phyloP scores from a whole-genome alignment of 805 yeast genomes.

The Candida michaelii region DNA sequence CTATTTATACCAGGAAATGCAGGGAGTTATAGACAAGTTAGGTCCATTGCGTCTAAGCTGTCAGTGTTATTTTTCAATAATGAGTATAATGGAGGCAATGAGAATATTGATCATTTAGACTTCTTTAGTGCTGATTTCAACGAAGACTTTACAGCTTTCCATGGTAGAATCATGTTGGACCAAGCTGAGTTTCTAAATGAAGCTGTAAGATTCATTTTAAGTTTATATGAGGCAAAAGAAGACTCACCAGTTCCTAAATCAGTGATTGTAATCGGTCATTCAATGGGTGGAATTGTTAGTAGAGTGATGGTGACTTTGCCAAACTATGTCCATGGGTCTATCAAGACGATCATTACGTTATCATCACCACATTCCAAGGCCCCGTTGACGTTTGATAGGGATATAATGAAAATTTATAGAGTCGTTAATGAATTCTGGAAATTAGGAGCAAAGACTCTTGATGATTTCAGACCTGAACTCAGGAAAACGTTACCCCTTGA shows the following conservation, averaged over 20 bases:
- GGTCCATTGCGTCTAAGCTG: conserved; percentile 87
- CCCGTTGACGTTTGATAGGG: conserved; percentile 92
- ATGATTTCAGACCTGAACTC: conserved; percentile 19
- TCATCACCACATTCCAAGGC: conserved; percentile 92
- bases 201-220: conserved; percentile 74
- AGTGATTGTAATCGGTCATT: conserved; percentile 82
- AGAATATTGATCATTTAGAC: conserved; percentile 56
- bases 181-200: conserved; percentile 93
- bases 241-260: conserved; percentile 51
- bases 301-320: conserved; percentile 79
- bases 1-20: conserved; percentile 97
- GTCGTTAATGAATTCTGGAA: conserved; percentile 81
- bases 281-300: conserved; percentile 97
- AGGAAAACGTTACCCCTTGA: neutral
- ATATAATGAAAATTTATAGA: conserved; percentile 70
- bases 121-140: conserved; percentile 92
- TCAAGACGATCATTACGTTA: conserved; percentile 80
- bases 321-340: conserved; percentile 67
- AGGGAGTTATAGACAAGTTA: conserved; percentile 84
- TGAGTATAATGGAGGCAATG: conserved; percentile 25
- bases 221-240: conserved; percentile 51
- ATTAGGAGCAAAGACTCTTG: conserved; percentile 33
- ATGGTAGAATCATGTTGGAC: conserved; percentile 88
- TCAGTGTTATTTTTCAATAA: conserved; percentile 51
- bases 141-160: conserved; percentile 95